Evolutionary conservation across 352 stramenopile species (phyloP), one percentile per base, ranked within the genome.

Genomic region (Phytopythium boreale): DNA sequence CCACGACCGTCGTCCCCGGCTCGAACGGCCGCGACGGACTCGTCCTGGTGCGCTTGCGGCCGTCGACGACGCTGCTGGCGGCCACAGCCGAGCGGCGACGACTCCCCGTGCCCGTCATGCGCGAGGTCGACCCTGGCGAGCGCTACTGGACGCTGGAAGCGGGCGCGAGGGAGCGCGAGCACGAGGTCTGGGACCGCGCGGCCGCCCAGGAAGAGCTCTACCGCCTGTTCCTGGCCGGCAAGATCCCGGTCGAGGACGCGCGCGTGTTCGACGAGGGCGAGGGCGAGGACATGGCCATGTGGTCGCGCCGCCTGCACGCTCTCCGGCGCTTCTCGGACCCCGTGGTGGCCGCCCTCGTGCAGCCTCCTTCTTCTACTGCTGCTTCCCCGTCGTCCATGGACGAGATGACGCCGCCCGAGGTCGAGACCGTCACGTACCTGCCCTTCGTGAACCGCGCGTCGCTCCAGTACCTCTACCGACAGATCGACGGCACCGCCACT

Each of bases 381-480:
- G 20, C 29, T 34, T 34, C 29, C 29, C 7, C 29, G 29, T 34
- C 0, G n/a, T 24, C 15, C 20, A 56, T 8, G 26, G 31, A 26
- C 39, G 70, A 65, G 60, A 64, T n/a, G 50, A 62, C 14, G 46
- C 50, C 36, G 17, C 41, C 57, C 4, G 41, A 49, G 26, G 17
- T 64, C 62, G 26, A 22, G 20, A 44, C 41, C 2, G 56, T 58
- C 7, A 68, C 69, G 19, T 76, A 84, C 61, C 59, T 94, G 31
- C 70, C 81, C 4, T 94, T 80, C 66, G 69, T 69, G 41, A 67
- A 80, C 36, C 68, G 82, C 26, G 49, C 74, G 6, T 81, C 81
- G 31, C 49, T 90, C 49, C 81, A 79, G 20, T 93, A 91, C 56
- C 63, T 92, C 22, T 93, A 89, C 59, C 75, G 78, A 0, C 79